Evolutionary conservation across 1,139 yeast species (phyloP).

Genomic region (Nakaseomyces delphensis): DNA sequence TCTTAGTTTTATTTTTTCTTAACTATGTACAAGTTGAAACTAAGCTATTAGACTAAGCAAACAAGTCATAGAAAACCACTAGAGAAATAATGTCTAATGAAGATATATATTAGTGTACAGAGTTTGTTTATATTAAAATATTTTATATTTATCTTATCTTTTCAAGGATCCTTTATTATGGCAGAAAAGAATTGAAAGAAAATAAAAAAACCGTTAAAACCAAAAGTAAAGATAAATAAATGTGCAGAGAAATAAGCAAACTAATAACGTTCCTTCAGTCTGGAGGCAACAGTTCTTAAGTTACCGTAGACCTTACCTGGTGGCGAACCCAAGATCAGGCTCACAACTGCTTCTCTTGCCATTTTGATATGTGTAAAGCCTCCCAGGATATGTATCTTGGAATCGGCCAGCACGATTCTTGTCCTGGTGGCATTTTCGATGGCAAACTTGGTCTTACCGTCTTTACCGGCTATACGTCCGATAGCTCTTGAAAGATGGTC

Average conservation of each 20-base stretch:
- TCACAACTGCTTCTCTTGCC: slow-evolving; percentile 95
- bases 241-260: not conserved
- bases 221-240: not conserved
- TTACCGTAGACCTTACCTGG: slow-evolving; percentile 98
- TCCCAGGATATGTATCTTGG: slow-evolving; percentile 91
- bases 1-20: too few relatives aligned
- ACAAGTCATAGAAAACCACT: too few relatives aligned
- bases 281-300: slow-evolving; percentile 89
- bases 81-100: too few relatives aligned
- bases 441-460: slow-evolving; percentile 96
- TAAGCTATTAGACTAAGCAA: too few relatives aligned
- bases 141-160: too few relatives aligned
- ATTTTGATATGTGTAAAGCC: slow-evolving; percentile 94
- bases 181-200: not conserved
- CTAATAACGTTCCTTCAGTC: slow-evolving; percentile 91
- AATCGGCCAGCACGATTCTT: slow-evolving; percentile 92
- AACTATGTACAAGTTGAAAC: too few relatives aligned
- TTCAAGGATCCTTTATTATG: too few relatives aligned
- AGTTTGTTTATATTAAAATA: too few relatives aligned
- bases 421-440: slow-evolving; percentile 98
- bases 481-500: slow-evolving; percentile 97
- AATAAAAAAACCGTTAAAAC: not conserved
- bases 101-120: too few relatives aligned
- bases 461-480: slow-evolving; percentile 99
- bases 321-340: slow-evolving; percentile 92